Evolutionary conservation across 805 yeast genomes (phyloP), one percentile per base, ranked within the genome.

Genomic region (Saccharomyces eubayanus): DNA sequence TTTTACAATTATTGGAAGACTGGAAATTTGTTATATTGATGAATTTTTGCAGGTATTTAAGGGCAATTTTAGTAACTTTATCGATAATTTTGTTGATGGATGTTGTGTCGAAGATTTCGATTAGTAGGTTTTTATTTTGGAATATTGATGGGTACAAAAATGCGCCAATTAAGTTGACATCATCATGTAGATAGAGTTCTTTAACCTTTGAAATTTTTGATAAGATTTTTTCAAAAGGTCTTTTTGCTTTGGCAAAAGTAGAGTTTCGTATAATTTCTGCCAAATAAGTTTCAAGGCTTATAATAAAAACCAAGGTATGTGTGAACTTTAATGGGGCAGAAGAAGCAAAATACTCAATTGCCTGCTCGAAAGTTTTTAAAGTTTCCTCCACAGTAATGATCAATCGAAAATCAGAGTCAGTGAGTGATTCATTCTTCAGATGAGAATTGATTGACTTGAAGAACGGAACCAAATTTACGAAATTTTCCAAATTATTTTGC

Each of bases 351-450:
- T 46, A 20, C 10, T 36, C 24, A 16, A 56, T 28, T n/a, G 57
- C 28, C 14, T 51, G 31, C 20, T 58, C 43, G 12, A 56, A 46
- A 28, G 46, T 31, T 12, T 11, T 16, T 11, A 56, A 11, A 14
- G 46, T 49, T 12, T 36, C 43, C n/a, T 27, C 16, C 12, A 47
- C 29, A 2, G 53, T 10, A 29, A 27, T 46, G 31, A 59, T 50
- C 12, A 46, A 24, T 6, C 47, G 50, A 50, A 28, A 56, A 49
- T 59, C 62, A 5, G 47, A 27, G 1, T 48, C 51, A 20, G 55
- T 55, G 21, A 59, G 55, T n/a, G 40, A 49, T 48, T 56, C 61
- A 46, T 55, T 55, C 6, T 28, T 27, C 14, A 58, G 16, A 31
- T 31, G 49, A 36, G 55, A 54, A 24, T 52, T 49, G 27, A 59